Conservation (phyloP, 2,329 filamentous ascomycete species). For the Pseudogymnoascus verrucosus region DNA sequence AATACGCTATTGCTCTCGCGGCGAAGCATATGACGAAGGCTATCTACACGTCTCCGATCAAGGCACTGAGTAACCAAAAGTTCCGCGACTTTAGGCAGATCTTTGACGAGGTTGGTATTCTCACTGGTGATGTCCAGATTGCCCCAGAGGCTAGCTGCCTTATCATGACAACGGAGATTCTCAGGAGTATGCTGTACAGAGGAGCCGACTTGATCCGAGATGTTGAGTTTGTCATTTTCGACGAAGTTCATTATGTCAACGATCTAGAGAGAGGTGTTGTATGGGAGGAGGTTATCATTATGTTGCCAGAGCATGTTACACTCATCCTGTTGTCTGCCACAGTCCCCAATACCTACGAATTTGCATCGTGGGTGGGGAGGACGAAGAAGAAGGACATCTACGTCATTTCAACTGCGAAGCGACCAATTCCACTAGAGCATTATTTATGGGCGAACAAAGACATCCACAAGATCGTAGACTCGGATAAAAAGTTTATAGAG, state of each 20-base stretch:
- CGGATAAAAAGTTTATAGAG: conserved; percentile 85
- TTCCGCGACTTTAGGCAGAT: conserved; percentile 86
- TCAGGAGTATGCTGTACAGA: conserved; percentile 95
- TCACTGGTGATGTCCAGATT: conserved; percentile 97
- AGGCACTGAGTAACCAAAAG: conserved; percentile 96
- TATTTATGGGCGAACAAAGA: conserved; percentile 92
- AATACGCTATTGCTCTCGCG: conserved; percentile 93
- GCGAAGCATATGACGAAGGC: conserved; percentile 99
- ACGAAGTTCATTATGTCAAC: conserved; percentile 98
- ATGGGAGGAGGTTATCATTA: conserved; percentile 99
- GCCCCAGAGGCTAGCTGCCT: conserved; percentile 94
- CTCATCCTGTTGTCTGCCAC: conserved; percentile 92
- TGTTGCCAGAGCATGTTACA: conserved; percentile 95
- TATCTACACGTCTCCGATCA: conserved; percentile 98
- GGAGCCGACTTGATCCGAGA: conserved; percentile 93
- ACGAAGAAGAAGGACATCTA: conserved; percentile 99
- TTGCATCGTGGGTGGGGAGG: conserved; percentile 94
- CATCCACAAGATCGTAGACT: conserved; percentile 89
- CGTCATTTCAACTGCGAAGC: conserved; percentile 93
- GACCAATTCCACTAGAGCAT: conserved; percentile 90
- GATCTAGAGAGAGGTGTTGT: conserved; percentile 93
- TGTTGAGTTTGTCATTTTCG: conserved; percentile 97
- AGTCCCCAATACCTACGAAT: conserved; percentile 94
- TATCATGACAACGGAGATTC: conserved; percentile 98
- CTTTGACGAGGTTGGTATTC: conserved; percentile 93